A percentile compares a stretch with the other conserved stretches of the same genome.
Evolutionary conservation across 768 basidiomycete genomes (phyloP).

Genomic region (Trametes meyenii): DNA sequence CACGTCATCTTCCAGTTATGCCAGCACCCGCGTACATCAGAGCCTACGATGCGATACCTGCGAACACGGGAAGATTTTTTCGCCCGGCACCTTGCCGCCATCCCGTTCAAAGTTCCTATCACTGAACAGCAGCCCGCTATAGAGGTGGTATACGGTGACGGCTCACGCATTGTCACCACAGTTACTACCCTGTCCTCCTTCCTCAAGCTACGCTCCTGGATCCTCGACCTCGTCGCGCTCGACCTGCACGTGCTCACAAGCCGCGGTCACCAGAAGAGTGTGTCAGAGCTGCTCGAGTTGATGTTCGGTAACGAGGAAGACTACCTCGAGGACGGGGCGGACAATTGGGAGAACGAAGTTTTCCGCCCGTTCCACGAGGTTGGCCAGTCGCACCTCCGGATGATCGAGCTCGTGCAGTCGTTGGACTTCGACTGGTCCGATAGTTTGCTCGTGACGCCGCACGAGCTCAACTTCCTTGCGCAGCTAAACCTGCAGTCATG

Average conservation of each 20-base stretch:
- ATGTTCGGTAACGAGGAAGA: conserved; percentile 69
- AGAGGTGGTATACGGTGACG: conserved; percentile 71
- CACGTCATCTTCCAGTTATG: conserved; percentile 84
- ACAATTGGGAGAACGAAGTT: conserved; percentile 48
- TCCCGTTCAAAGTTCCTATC: conserved; percentile 67
- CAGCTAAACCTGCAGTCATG: conserved; percentile 73
- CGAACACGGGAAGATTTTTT: conserved; percentile 90
- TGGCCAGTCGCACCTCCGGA: conserved; percentile 80
- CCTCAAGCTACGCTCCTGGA: conserved; percentile 80
- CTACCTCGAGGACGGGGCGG: conserved; percentile 45
- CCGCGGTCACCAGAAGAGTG: conserved; percentile 73
- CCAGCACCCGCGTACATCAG: conserved; percentile 81
- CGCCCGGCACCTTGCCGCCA: conserved; percentile 75
- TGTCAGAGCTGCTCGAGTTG: conserved; percentile 75
- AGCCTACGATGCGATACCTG: conserved; percentile 81
- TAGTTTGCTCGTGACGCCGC: conserved; percentile 56
- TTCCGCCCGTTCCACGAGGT: conserved; percentile 68
- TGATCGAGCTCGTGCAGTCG: conserved; percentile 88
- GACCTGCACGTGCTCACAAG: conserved; percentile 87
- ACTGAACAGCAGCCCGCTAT: conserved; percentile 52
- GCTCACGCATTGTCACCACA: conserved; percentile 66
- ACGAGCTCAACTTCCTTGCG: conserved; percentile 65
- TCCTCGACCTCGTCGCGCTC: conserved; percentile 84
- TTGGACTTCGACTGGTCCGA: conserved; percentile 91
- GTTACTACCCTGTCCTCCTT: conserved; percentile 72